phyloP scores from a whole-genome alignment of 176 grass and related monocot species.

The Aegilops umbellulata region DNA sequence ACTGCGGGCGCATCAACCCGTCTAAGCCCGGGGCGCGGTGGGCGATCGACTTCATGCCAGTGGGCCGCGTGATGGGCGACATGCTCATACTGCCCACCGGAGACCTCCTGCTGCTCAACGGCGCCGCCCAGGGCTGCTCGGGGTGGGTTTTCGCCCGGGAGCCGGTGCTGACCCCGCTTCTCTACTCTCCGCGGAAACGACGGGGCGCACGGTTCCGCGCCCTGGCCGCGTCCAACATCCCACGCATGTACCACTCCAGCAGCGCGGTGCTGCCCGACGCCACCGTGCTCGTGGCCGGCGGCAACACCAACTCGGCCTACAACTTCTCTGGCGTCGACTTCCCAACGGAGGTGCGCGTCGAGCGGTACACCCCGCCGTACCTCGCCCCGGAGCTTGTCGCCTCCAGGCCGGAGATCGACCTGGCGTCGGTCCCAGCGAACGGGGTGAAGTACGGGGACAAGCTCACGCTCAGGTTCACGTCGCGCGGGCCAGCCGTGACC shows the following conservation, averaged over 20 bases:
- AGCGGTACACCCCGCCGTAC: slow-evolving; percentile 75
- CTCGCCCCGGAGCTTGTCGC: slow-evolving; percentile 9
- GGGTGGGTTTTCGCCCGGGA: slow-evolving; percentile 63
- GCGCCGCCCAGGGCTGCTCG: slow-evolving; percentile 58
- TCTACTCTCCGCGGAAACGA: slow-evolving; percentile 26
- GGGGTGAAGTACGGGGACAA: slow-evolving; percentile 40
- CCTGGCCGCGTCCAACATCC: slow-evolving; percentile 41
- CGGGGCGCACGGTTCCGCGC: slow-evolving; percentile 53
- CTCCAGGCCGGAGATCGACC: slow-evolving; percentile 43
- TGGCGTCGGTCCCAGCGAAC: slow-evolving; percentile 5
- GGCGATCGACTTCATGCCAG: slow-evolving; percentile 65
- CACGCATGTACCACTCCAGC: slow-evolving; percentile 83
- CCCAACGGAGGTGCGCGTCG: slow-evolving; percentile 81
- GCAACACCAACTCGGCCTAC: slow-evolving; percentile 79
- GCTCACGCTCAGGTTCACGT: slow-evolving; percentile 49
- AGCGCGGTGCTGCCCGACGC: slow-evolving; percentile 86
- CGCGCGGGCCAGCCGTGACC: not conserved
- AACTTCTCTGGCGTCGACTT: slow-evolving; percentile 66
- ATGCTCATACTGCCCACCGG: slow-evolving; percentile 69
- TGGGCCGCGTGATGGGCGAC: slow-evolving; percentile 63
- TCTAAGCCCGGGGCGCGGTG: slow-evolving; percentile 43
- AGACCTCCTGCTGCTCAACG: slow-evolving; percentile 83
- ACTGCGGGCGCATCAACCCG: slow-evolving; percentile 67
- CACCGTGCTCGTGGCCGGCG: slow-evolving; percentile 74
- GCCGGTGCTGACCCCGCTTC: slow-evolving; percentile 45